These are phyloP conservation scores for Coniochaeta sp. DNA, from an alignment of 2,329 filamentous ascomycete genomes.

Conservation along the genomic window DNA sequence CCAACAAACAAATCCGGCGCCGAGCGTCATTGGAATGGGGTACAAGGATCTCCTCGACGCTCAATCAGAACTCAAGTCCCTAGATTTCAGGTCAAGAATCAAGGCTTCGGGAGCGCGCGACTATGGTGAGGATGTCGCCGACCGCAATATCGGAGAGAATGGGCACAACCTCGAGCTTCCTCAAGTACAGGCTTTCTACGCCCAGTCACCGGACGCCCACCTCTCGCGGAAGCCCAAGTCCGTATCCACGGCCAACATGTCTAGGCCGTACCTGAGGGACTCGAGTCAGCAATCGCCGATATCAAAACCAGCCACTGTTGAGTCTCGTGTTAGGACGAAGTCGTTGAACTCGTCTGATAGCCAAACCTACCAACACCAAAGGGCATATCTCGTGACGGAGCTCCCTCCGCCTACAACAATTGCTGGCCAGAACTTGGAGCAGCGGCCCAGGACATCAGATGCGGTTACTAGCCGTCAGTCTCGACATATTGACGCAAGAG, in stretches of 20 bases:
- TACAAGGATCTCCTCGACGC: slow-evolving; percentile 53
- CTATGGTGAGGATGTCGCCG: slow-evolving; percentile 60
- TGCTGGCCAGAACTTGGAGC: background rate
- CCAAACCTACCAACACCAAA: slow-evolving; percentile 7
- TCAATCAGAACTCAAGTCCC: slow-evolving; percentile 41
- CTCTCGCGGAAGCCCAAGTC: slow-evolving; percentile 1
- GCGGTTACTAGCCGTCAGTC: background rate
- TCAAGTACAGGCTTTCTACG: slow-evolving; percentile 28
- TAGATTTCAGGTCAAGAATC: slow-evolving; percentile 41
- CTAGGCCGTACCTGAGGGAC: slow-evolving; percentile 7
- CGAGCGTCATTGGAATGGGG: slow-evolving; percentile 20
- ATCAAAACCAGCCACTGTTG: slow-evolving; percentile 10
- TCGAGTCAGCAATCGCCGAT: slow-evolving; percentile 8
- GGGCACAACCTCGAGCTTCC: slow-evolving; percentile 23
- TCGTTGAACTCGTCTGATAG: slow-evolving; percentile 13
- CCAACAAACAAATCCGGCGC: slow-evolving; percentile 9
- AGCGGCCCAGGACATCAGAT: background rate
- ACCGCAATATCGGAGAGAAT: slow-evolving; percentile 46
- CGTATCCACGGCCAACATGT: slow-evolving; percentile 10
- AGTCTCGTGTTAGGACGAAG: slow-evolving; percentile 10
- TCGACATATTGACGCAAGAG: background rate
- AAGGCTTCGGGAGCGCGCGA: slow-evolving; percentile 43
- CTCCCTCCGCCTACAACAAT: background rate
- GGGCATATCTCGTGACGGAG: slow-evolving; percentile 3
- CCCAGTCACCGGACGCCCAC: slow-evolving; percentile 9